A percentile compares a stretch with the other conserved stretches of the same genome.
phyloP scores from a whole-genome alignment of 768 basidiomycete genomes.

The Phanerodontia chrysosporium region DNA sequence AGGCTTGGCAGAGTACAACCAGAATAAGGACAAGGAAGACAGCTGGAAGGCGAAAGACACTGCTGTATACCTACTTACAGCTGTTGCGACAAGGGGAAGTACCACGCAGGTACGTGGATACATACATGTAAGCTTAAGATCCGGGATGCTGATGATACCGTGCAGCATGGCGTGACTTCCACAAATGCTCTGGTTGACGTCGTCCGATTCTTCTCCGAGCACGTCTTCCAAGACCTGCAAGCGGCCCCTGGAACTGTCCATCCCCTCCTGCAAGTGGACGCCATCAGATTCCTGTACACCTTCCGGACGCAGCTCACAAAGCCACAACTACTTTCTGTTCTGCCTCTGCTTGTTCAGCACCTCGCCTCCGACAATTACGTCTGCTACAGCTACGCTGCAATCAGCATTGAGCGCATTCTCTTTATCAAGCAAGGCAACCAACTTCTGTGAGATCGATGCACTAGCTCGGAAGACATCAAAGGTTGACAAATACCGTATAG shows the following conservation, averaged over 20 bases:
- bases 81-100: conserved; percentile 85
- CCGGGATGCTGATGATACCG: neutral
- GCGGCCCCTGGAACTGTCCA: conserved; percentile 66
- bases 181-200: conserved; percentile 91
- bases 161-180: conserved; percentile 87
- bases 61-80: conserved; percentile 90
- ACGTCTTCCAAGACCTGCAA: conserved; percentile 84
- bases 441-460: conserved; percentile 62
- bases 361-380: conserved; percentile 85
- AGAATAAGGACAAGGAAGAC: conserved; percentile 42
- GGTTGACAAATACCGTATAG: conserved; percentile 34
- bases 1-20: conserved; percentile 67
- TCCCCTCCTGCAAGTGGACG: conserved; percentile 92
- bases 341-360: conserved; percentile 82
- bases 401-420: conserved; percentile 94
- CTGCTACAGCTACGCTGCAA: conserved; percentile 93
- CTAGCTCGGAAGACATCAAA: neutral
- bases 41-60: conserved; percentile 93
- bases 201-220: conserved; percentile 91
- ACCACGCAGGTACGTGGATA: conserved; percentile 63
- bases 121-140: neutral
- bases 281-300: conserved; percentile 90
- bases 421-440: conserved; percentile 80
- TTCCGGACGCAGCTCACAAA: conserved; percentile 97
- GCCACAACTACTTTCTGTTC: conserved; percentile 84